phyloP scores from a whole-genome alignment of 164 flowering plant species.

The Vitis rupestris region DNA sequence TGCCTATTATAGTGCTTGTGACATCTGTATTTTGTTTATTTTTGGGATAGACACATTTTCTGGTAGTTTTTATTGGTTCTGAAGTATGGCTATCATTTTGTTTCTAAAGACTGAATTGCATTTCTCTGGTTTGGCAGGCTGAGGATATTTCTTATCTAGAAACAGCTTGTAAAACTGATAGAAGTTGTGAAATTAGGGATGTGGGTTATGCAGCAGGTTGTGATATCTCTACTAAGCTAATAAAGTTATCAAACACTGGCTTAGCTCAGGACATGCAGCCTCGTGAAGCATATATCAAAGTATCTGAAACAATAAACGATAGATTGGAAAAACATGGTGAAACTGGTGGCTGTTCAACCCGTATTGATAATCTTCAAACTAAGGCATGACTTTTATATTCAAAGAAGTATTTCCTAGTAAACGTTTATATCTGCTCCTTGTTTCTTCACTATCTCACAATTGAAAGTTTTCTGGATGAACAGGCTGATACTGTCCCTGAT shows the following conservation, averaged over 20 bases:
- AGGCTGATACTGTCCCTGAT: conserved; percentile 12
- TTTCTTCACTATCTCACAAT: neutral
- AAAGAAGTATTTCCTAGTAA: neutral
- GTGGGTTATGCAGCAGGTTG: conserved; percentile 9
- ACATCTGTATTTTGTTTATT: no score
- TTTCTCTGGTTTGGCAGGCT: conserved; percentile 47
- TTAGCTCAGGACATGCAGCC: conserved; percentile 9
- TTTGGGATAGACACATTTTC: no score
- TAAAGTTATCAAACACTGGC: conserved; percentile 7
- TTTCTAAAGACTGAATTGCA: neutral
- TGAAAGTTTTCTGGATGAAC: conserved; percentile 3
- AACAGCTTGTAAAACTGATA: conserved; percentile 16
- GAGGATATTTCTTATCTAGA: conserved; percentile 50
- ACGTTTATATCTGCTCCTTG: no score
- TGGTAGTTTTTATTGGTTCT: neutral
- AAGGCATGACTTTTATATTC: conserved; percentile 20
- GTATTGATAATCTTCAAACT: conserved; percentile 16
- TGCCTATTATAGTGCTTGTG: no score
- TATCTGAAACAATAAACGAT: conserved; percentile 5
- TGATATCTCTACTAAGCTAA: conserved; percentile 14
- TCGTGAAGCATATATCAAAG: conserved; percentile 13
- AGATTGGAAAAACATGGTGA: conserved; percentile 3
- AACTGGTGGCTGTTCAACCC: conserved; percentile 13
- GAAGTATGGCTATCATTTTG: neutral
- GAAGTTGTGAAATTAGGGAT: conserved; percentile 16